Conservation (phyloP, 2,329 filamentous ascomycete species). For the Fusarium devonianum region DNA sequence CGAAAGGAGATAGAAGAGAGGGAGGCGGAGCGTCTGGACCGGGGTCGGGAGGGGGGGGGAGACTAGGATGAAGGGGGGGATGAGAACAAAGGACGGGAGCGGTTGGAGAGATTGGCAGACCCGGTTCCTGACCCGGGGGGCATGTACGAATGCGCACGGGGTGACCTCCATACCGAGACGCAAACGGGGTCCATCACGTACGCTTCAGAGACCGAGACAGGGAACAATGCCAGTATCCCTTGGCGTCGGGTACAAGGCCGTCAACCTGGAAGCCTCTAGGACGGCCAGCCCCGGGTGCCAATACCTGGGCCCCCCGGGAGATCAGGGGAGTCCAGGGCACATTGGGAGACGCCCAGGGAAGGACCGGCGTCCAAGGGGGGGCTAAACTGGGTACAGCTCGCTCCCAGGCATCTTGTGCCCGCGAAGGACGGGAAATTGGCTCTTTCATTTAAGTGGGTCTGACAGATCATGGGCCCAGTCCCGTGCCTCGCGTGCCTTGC, state of each 20-base stretch:
- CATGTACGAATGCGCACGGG: constrained; percentile 21
- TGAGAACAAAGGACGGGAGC: constrained; percentile 10
- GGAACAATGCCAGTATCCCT: constrained; percentile 17
- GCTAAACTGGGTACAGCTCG: constrained; percentile 8
- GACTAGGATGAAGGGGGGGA: constrained; percentile 19
- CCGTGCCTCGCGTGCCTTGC: too few species aligned
- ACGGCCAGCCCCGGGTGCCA: constrained; percentile 12
- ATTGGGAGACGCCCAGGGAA: constrained; percentile 16
- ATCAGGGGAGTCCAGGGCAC: constrained; percentile 16
- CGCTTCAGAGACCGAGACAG: constrained; percentile 23
- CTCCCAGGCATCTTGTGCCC: background rate
- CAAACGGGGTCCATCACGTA: constrained; percentile 19
- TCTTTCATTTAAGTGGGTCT: constrained; percentile 8
- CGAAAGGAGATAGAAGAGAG: too few species aligned
- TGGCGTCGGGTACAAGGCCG: too few species aligned
- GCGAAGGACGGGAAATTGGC: constrained; percentile 29
- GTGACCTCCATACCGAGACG: constrained; percentile 19
- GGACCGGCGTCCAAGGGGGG: constrained; percentile 17
- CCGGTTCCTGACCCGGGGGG: constrained; percentile 9
- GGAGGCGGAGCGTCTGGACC: too few species aligned
- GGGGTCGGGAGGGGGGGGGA: constrained; percentile 10
- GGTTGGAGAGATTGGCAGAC: constrained; percentile 25
- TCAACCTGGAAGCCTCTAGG: too few species aligned
- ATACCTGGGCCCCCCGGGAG: background rate
- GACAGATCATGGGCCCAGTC: constrained; percentile 13